Evolutionary conservation across 495 filamentous ascomycete genomes (phyloP).

Genomic region (Antarctomyces pellizariae): DNA sequence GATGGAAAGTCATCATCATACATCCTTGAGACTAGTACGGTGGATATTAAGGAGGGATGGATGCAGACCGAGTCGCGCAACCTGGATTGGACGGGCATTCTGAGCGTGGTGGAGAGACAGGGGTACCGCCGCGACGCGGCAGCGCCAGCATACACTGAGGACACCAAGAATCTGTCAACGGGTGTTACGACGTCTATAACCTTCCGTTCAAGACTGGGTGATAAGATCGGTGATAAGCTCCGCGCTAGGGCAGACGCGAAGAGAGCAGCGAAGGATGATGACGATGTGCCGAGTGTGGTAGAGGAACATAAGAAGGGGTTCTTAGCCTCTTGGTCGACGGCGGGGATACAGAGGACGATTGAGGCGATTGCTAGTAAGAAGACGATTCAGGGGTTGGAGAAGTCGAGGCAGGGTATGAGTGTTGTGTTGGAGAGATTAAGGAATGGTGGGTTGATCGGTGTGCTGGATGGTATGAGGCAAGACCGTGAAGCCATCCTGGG

Average conservation of each 20-base stretch:
- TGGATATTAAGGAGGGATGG: conserved; percentile 77
- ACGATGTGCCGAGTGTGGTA: conserved; percentile 14
- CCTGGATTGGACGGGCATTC: conserved; percentile 73
- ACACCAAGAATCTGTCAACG: conserved; percentile 34
- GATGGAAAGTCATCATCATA: conserved; percentile 47
- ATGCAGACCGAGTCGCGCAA: conserved; percentile 69
- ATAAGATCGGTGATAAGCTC: conserved; percentile 47
- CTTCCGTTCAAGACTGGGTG: conserved; percentile 61
- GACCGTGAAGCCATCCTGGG: conserved; percentile 31
- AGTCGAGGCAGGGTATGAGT: conserved; percentile 86
- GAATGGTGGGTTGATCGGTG: conserved; percentile 57
- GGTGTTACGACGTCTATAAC: conserved; percentile 67
- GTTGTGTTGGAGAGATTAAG: conserved; percentile 75
- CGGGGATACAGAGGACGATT: conserved; percentile 67
- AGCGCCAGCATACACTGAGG: conserved; percentile 9
- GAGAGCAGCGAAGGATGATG: conserved; percentile 10
- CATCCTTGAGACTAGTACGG: conserved; percentile 75
- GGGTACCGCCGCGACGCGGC: conserved; percentile 24
- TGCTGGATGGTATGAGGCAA: conserved; percentile 62
- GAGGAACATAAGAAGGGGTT: conserved; percentile 37
- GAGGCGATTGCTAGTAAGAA: conserved; percentile 69
- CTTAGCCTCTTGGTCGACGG: conserved; percentile 51
- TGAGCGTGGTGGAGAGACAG: conserved; percentile 83
- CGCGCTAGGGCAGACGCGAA: conserved; percentile 25
- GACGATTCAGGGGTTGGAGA: conserved; percentile 60